Conservation (phyloP, 2,329 filamentous ascomycete species). For the Penicillium paneum region DNA sequence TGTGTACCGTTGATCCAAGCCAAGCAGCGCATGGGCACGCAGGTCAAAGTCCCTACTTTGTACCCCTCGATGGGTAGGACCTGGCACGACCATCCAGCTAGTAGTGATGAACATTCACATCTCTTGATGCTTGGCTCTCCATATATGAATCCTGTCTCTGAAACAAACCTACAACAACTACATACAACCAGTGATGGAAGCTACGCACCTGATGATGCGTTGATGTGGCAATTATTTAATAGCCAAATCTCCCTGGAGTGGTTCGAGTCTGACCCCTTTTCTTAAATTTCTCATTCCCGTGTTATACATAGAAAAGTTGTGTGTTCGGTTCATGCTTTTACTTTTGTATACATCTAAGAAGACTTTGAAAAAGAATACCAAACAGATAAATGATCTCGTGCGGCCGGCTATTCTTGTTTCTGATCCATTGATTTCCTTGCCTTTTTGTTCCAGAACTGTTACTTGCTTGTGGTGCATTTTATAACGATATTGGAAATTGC, state of each 20-base stretch:
- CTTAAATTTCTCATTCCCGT: background rate
- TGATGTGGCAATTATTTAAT: conserved; percentile 25
- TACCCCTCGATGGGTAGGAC: conserved; percentile 6
- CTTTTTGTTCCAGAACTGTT: background rate
- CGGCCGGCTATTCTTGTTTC: background rate
- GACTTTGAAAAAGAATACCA: too few relatives aligned
- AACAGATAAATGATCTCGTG: too few relatives aligned
- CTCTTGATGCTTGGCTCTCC: background rate
- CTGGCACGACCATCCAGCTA: background rate
- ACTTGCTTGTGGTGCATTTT: background rate
- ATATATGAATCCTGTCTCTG: background rate
- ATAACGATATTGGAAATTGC: background rate
- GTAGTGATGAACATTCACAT: background rate
- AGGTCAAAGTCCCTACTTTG: conserved; percentile 6
- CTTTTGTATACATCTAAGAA: too few relatives aligned
- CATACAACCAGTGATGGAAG: background rate
- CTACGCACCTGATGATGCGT: conserved; percentile 11
- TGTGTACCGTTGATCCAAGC: conserved; percentile 13
- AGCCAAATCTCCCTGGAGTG: conserved; percentile 22
- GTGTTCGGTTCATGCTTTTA: too few relatives aligned
- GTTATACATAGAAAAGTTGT: too few relatives aligned
- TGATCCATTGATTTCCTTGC: background rate
- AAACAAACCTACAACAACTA: background rate
- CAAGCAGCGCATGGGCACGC: conserved; percentile 6
- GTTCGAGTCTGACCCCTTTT: conserved; percentile 11